Evolutionary conservation across 2,329 filamentous ascomycete species (phyloP), one percentile per base, ranked within the genome.

Genomic region (Aspergillus clavatus): DNA sequence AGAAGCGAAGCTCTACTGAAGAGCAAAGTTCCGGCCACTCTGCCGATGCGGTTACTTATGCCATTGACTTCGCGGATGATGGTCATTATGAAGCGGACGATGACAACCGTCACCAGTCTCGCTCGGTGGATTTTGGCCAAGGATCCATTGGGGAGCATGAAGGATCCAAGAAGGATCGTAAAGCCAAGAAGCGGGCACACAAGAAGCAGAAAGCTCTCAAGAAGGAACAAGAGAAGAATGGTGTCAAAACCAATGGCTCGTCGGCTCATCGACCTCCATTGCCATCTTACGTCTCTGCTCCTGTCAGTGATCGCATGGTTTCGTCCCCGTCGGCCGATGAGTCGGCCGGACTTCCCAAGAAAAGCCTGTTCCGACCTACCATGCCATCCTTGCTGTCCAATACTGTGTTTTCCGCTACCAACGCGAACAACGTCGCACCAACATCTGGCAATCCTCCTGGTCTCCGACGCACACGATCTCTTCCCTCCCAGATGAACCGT

Each of bases 331-430:
- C 24, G 26, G 43, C 35, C 1, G 52, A 46, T 11, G 48, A 47
- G 16, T 38, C 45, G 4, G 47, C 51, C 3, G 53, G 52, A 2
- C 48, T 58, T 7, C 53, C 51, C 7, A 56, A 58, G 28, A 57
- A 56, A 42, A 55, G 56, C 24, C 56, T 61, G 2, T 66, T 67
- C 43, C 58, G 57, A 3, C 60, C 62, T 2, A 46, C 40, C 14
- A 55, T 67, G 7, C 62, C 62, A 2, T 60, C 60, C 1, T 28
- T 67, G 31, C 46, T 67, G 7, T 63, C 63, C 14, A 67, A 66
- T 47, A 67, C 64, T 1, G 63, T 67, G 4, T 67, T 67, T 16
- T 53, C 56, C 16, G 63, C 57, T 10, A 51, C 53, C 19, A 42
- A 46, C 4, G 49, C 57, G 0, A 44, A 16, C 2, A 29, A 37